phyloP scores from a whole-genome alignment of 306 rosid genomes.

The Cicer bijugum region DNA sequence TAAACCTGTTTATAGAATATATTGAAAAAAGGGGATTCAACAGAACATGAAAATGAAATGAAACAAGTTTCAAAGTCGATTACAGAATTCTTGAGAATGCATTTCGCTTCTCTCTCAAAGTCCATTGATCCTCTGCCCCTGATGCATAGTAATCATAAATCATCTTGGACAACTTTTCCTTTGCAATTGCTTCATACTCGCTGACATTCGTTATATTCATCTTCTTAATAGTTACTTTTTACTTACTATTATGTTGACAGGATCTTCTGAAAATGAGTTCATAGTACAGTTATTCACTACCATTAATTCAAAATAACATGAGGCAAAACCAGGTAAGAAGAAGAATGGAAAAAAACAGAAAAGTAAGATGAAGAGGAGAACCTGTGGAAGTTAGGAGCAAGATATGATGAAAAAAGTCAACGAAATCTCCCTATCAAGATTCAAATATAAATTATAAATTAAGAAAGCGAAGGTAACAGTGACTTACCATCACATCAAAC shows the following conservation, averaged over 20 bases:
- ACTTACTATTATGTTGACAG: not conserved
- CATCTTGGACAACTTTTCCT: conserved; percentile 89
- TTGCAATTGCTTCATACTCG: conserved; percentile 84
- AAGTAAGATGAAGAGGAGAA: not conserved
- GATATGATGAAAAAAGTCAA: no score
- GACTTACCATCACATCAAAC: no score
- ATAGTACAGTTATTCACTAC: conserved; percentile 17
- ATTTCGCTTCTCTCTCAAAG: conserved; percentile 72
- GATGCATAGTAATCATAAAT: conserved; percentile 89
- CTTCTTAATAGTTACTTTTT: not conserved
- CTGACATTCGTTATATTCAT: conserved; percentile 71
- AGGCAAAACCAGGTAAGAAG: no score
- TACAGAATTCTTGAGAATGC: conserved; percentile 94
- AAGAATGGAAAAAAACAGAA: not conserved
- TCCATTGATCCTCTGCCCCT: conserved; percentile 98
- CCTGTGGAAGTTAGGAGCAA: not conserved
- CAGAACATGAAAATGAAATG: not conserved
- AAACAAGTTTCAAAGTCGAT: conserved; percentile 30
- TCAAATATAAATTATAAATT: no score
- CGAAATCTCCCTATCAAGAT: no score
- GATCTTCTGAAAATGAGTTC: not conserved
- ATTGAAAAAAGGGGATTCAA: conserved; percentile 14
- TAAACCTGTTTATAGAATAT: not conserved
- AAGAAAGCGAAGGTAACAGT: no score
- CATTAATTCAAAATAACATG: conserved; percentile 3